These are phyloP conservation scores for Podospora pseudopauciseta DNA, from an alignment of 495 filamentous ascomycete genomes.

Conservation along the genomic window DNA sequence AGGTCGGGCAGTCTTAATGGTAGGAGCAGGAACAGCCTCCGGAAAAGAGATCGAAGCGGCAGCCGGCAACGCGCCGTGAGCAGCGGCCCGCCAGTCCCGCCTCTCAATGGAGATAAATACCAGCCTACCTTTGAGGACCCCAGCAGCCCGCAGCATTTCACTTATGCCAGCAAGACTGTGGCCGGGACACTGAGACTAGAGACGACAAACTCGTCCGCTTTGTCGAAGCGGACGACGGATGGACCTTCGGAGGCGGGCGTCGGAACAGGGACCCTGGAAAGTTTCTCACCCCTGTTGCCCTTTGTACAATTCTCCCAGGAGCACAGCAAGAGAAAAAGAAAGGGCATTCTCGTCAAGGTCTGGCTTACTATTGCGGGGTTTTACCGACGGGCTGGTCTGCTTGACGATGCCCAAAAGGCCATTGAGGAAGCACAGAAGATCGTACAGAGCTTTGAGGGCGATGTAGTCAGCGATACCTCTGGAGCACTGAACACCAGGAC, in stretches of 20 bases:
- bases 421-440: slow-evolving; percentile 76
- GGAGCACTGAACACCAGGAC: slow-evolving; percentile 49
- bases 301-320: slow-evolving; percentile 48
- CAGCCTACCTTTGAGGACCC: slow-evolving; percentile 38
- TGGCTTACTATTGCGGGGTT: slow-evolving; percentile 88
- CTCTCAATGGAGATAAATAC: slow-evolving; percentile 37
- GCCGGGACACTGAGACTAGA: neutral
- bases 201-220: slow-evolving; percentile 24
- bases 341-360: slow-evolving; percentile 64
- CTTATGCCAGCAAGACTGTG: slow-evolving; percentile 27
- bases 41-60: slow-evolving; percentile 42
- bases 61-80: slow-evolving; percentile 38
- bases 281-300: slow-evolving; percentile 35
- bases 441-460: slow-evolving; percentile 52
- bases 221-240: slow-evolving; percentile 13
- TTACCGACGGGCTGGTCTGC: slow-evolving; percentile 76
- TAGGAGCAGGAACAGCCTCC: slow-evolving; percentile 44
- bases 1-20: slow-evolving; percentile 36
- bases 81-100: slow-evolving; percentile 29
- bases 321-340: slow-evolving; percentile 54
- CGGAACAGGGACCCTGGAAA: neutral
- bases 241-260: neutral
- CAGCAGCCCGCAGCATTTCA: slow-evolving; percentile 35
- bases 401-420: slow-evolving; percentile 72
- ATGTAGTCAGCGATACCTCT: slow-evolving; percentile 50